phyloP scores from a whole-genome alignment of 495 filamentous ascomycete species.

The Penicillium nucicola region DNA sequence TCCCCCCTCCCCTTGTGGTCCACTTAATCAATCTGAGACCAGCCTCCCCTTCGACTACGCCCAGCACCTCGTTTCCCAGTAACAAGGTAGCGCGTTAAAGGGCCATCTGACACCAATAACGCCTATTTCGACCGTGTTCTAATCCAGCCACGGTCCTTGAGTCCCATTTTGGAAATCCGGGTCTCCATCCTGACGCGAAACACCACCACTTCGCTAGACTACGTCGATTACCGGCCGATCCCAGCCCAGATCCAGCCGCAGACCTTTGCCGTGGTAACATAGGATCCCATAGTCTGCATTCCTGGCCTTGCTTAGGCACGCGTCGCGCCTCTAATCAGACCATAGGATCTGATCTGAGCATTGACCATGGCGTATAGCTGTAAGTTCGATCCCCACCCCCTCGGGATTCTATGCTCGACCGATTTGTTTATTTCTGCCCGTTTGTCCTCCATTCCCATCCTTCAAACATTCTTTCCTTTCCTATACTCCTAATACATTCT shows the following conservation, averaged over 20 bases:
- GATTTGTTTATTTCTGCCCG: conserved; percentile 45
- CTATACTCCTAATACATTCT: conserved; percentile 16
- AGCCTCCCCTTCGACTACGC: conserved; percentile 8
- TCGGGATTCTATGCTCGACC: conserved; percentile 31
- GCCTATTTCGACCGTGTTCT: background rate
- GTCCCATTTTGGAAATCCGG: conserved; percentile 1
- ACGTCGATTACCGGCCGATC: conserved; percentile 9
- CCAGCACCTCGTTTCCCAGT: conserved; percentile 3
- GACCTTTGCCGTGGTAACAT: conserved; percentile 31
- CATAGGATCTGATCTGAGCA: conserved; percentile 27
- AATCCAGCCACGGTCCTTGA: conserved; percentile 4
- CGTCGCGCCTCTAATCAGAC: conserved; percentile 31
- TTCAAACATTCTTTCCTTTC: conserved; percentile 24
- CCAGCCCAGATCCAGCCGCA: conserved; percentile 17
- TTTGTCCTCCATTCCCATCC: conserved; percentile 24
- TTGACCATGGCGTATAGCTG: conserved; percentile 38
- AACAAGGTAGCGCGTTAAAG: conserved; percentile 3
- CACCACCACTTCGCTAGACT: conserved; percentile 8
- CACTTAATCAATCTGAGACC: conserved; percentile 35
- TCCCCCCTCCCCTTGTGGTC: conserved; percentile 14
- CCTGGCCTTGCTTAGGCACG: conserved; percentile 47
- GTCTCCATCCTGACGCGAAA: conserved; percentile 11
- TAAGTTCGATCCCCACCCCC: conserved; percentile 34
- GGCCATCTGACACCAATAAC: conserved; percentile 5
- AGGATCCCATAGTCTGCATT: conserved; percentile 43